phyloP scores from a whole-genome alignment of 2,329 filamentous ascomycete species.

The Penicillium janthinellum region DNA sequence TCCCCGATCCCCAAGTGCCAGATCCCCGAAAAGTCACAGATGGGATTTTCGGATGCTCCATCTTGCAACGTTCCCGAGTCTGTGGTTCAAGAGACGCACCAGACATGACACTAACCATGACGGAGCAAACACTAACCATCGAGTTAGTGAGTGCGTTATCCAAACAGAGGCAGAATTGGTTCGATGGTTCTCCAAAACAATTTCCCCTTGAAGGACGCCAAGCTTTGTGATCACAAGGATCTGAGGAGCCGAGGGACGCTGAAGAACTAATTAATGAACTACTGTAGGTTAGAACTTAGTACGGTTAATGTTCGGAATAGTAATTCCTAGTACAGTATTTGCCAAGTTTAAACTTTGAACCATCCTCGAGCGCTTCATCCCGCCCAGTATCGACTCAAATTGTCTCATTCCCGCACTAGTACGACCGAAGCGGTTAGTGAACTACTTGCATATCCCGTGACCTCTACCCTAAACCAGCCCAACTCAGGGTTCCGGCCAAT shows the following conservation, averaged over 20 bases:
- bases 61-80: not conserved
- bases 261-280: slow-evolving; percentile 9
- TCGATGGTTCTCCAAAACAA: not conserved
- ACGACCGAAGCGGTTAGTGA: not conserved
- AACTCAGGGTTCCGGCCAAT: not conserved
- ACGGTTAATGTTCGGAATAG: too few species aligned
- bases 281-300: not conserved
- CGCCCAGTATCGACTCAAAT: not conserved
- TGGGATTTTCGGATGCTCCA: not conserved
- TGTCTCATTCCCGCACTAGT: not conserved
- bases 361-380: slow-evolving; percentile 3
- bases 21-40: slow-evolving; percentile 4
- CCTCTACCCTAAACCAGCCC: slow-evolving; percentile 1
- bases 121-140: not conserved
- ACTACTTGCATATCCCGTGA: not conserved
- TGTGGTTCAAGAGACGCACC: not conserved
- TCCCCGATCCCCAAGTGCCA: slow-evolving; percentile 2
- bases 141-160: not conserved
- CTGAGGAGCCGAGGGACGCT: slow-evolving; percentile 21
- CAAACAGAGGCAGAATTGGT: not conserved
- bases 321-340: too few species aligned
- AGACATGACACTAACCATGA: not conserved
- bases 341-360: slow-evolving; percentile 14
- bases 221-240: slow-evolving; percentile 24
- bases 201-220: slow-evolving; percentile 1